phyloP scores from a whole-genome alignment of 2,329 filamentous ascomycete species.

The Lachnellula arida region DNA sequence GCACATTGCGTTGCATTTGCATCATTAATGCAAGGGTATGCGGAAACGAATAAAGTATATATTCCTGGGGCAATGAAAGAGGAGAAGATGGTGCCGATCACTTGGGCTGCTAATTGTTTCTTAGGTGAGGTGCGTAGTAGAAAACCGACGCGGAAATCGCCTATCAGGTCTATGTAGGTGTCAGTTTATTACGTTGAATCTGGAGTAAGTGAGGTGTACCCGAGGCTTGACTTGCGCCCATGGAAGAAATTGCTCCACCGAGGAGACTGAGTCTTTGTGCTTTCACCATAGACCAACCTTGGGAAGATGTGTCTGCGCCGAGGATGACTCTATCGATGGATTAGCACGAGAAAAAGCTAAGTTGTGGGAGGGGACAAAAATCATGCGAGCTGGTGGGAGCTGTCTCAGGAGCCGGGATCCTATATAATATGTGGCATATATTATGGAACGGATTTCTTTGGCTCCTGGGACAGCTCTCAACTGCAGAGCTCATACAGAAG shows the following conservation, averaged over 20 bases:
- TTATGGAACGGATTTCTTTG: too few relatives aligned
- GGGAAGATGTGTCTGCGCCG: too few relatives aligned
- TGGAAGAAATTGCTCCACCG: background rate
- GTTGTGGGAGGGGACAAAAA: too few relatives aligned
- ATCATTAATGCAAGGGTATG: conserved; percentile 63
- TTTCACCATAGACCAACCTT: too few relatives aligned
- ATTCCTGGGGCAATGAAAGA: conserved; percentile 63
- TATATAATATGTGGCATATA: too few relatives aligned
- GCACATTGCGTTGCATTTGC: conserved; percentile 43
- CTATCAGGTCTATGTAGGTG: conserved; percentile 43
- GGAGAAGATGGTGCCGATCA: conserved; percentile 56
- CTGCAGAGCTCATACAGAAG: too few relatives aligned
- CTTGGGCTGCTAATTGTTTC: conserved; percentile 63
- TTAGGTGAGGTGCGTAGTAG: conserved; percentile 59
- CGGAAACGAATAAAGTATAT: conserved; percentile 62
- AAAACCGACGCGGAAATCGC: conserved; percentile 65
- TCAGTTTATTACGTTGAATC: background rate
- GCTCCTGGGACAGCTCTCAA: too few relatives aligned
- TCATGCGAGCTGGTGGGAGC: too few relatives aligned
- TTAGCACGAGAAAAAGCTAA: too few relatives aligned
- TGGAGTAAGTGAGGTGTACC: background rate
- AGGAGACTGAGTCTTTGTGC: background rate
- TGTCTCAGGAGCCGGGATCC: too few relatives aligned
- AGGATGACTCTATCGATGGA: too few relatives aligned
- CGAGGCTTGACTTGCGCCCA: background rate